These are phyloP conservation scores for Globisporangium perplexum DNA, from an alignment of 352 stramenopile genomes.

Conservation along the genomic window DNA sequence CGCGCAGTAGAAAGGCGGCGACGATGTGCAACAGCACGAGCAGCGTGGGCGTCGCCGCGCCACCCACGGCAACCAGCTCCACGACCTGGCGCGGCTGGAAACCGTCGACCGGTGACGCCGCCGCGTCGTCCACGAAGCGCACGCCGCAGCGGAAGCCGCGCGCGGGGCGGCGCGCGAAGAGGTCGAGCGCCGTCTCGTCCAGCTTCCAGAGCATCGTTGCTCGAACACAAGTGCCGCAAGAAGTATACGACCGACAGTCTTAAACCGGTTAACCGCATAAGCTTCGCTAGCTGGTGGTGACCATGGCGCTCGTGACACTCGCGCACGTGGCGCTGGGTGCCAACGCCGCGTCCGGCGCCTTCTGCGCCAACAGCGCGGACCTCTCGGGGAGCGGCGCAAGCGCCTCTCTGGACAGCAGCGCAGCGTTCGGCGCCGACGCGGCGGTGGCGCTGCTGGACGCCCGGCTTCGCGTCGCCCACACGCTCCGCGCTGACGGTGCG, in stretches of 20 bases:
- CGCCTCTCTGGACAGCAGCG: background rate
- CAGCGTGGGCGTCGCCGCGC: constrained; percentile 26
- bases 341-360: constrained; percentile 47
- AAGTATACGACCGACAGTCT: too few relatives aligned
- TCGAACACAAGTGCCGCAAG: too few relatives aligned
- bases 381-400: background rate
- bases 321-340: constrained; percentile 47
- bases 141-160: constrained; percentile 51
- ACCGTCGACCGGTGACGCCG: constrained; percentile 21
- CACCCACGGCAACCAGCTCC: constrained; percentile 43
- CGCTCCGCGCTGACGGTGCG: constrained; percentile 27
- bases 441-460: constrained; percentile 34
- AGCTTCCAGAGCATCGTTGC: constrained; percentile 22
- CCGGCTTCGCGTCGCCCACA: constrained; percentile 18
- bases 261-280: too few relatives aligned
- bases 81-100: constrained; percentile 57
- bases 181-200: constrained; percentile 68
- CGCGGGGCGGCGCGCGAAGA: constrained; percentile 52
- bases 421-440: constrained; percentile 45
- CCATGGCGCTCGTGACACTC: constrained; percentile 15
- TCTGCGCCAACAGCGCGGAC: constrained; percentile 18
- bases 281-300: too few relatives aligned
- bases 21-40: constrained; percentile 53
- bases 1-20: constrained; percentile 45
- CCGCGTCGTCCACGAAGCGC: constrained; percentile 44